A percentile compares a stretch with the other conserved stretches of the same genome.
These are phyloP conservation scores for Penicillium expansum DNA, from an alignment of 2,329 filamentous ascomycete genomes.

Conservation along the genomic window DNA sequence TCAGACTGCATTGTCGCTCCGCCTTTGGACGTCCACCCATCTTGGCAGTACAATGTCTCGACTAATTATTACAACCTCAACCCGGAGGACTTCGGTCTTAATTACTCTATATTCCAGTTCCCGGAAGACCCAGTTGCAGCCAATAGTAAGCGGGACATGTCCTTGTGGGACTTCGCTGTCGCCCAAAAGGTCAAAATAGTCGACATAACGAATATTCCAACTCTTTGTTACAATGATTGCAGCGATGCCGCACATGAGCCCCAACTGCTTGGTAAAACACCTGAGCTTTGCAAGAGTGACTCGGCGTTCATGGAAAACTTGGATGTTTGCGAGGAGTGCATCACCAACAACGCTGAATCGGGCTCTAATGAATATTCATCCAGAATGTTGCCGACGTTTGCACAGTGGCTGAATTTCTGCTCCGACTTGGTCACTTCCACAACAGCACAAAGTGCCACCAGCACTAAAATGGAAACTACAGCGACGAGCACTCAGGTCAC, in stretches of 20 bases:
- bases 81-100: constrained; percentile 61
- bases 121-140: not conserved
- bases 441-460: not conserved
- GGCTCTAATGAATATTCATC: constrained; percentile 7
- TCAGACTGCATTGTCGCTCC: constrained; percentile 41
- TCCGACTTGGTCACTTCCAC: constrained; percentile 7
- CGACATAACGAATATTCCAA: constrained; percentile 3
- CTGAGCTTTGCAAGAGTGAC: constrained; percentile 10
- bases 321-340: constrained; percentile 8
- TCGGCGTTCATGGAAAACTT: constrained; percentile 12
- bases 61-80: constrained; percentile 65
- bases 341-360: constrained; percentile 1
- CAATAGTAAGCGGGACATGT: constrained; percentile 3
- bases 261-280: constrained; percentile 3
- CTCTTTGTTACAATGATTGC: constrained; percentile 11
- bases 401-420: constrained; percentile 18
- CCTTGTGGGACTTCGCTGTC: not conserved
- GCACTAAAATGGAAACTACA: not conserved
- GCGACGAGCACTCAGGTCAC: not conserved
- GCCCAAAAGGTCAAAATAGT: not conserved
- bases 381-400: constrained; percentile 13
- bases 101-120: constrained; percentile 57
- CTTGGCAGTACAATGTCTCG: constrained; percentile 51
- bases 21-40: constrained; percentile 21
- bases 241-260: constrained; percentile 6